Evolutionary conservation across 2,329 filamentous ascomycete genomes (phyloP), one percentile per base, ranked within the genome.

Genomic region (Mycosphaerella sp.): DNA sequence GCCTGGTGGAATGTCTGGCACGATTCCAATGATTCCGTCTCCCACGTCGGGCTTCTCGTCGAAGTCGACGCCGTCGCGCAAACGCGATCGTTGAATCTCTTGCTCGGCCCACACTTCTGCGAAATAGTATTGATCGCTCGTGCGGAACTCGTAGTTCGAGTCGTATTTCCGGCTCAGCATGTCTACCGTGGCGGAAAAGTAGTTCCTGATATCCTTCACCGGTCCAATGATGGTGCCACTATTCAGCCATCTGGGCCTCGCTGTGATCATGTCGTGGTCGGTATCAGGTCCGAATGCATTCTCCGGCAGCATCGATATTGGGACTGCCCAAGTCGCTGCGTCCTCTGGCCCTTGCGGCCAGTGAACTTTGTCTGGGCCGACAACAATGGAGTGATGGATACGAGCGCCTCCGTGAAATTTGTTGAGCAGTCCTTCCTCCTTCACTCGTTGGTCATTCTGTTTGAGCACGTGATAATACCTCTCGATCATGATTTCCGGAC

Each of bases 401-500:
- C 53, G 44, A 10, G 44, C 49, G 6, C 56, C 54, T 25, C 36
- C 41, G 27, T 45, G 32, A 17, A 53, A 37, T 43, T 52, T 57
- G 16, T 53, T 49, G 13, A 55, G 47, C 13, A 59, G 50, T n/a
- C 57, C 55, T 25, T 62, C 57, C 13, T 43, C 12, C 16, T 50
- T 53, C 12, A 61, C 47, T 21, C 75, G 73, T 32, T 68, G 64
- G 55, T 84, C 80, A 25, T 76, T 77, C 44, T 73, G 72, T n/a
- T 72, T 68, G 14, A 78, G 64, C 13, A 80, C 68, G 12, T 72
- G 68, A 56, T 81, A 78, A 64, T 85, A 87, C 39, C 83, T 75
- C 56, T 77, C 70, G 21, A 87, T 75, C 57, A 86, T 68, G 16
- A 85, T 72, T 37, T 83, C 77, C 2, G 80, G 76, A 0, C 82